phyloP scores from a whole-genome alignment of 768 basidiomycete genomes.

The Pholiota microspora region DNA sequence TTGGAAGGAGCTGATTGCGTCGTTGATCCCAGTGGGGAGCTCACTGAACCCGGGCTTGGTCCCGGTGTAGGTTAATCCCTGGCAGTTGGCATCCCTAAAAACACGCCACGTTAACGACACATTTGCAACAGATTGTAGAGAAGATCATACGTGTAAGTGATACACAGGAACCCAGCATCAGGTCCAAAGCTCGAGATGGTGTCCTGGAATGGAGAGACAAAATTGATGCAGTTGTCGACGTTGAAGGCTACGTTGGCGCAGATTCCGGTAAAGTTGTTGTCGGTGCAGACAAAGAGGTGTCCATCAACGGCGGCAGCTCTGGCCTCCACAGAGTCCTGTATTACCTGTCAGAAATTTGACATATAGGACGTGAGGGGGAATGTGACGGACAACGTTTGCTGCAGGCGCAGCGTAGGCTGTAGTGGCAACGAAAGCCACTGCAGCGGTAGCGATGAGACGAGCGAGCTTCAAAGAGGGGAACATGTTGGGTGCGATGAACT shows the following conservation, averaged over 20 bases:
- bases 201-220: constrained; percentile 7
- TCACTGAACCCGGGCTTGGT: neutral
- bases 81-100: neutral
- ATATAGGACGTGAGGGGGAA: neutral
- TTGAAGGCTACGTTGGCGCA: constrained; percentile 8
- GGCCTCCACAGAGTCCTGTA: neutral
- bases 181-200: constrained; percentile 7
- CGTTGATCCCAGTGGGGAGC: constrained; percentile 2
- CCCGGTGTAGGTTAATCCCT: constrained; percentile 1
- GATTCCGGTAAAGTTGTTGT: constrained; percentile 3
- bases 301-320: neutral
- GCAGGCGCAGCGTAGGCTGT: neutral
- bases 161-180: constrained; percentile 3
- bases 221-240: constrained; percentile 3
- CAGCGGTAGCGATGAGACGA: neutral
- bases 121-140: neutral
- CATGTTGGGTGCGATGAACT: neutral
- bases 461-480: neutral
- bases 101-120: neutral
- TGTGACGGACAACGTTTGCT: neutral
- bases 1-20: constrained; percentile 4
- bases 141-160: constrained; percentile 1
- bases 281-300: constrained; percentile 9
- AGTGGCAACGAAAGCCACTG: neutral
- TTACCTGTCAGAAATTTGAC: no score